A percentile compares a stretch with the other conserved stretches of the same genome.
Conservation (phyloP, 441 rosid genomes). For the Hypseocharis bilobata region DNA sequence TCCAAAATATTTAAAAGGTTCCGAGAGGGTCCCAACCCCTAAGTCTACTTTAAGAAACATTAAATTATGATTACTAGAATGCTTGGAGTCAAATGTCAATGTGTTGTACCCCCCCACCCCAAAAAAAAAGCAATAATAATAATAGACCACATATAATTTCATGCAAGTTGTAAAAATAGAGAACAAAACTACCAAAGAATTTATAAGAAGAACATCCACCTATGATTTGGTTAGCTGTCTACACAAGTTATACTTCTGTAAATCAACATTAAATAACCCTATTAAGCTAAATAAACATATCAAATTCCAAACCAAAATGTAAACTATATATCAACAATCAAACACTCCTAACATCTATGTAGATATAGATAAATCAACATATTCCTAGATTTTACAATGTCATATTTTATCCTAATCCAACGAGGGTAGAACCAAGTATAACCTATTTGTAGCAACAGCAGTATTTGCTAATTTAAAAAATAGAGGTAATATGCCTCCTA, state of each 20-base stretch:
- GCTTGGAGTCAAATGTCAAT: neutral
- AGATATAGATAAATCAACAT: neutral
- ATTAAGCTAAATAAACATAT: neutral
- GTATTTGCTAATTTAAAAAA: neutral
- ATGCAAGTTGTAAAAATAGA: neutral
- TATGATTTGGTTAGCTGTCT: neutral
- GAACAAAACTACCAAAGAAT: neutral
- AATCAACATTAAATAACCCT: neutral
- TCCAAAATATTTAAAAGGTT: no score
- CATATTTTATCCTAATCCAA: neutral
- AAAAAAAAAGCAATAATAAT: no score
- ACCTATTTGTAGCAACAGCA: neutral
- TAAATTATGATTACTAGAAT: neutral
- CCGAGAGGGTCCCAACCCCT: neutral
- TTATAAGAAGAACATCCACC: neutral
- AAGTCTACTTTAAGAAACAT: neutral
- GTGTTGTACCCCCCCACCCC: neutral
- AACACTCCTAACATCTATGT: neutral
- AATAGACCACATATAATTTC: neutral
- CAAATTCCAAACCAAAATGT: neutral
- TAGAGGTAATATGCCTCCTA: neutral
- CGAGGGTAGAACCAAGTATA: neutral
- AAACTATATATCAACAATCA: neutral
- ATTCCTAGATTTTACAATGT: neutral
- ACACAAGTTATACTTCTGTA: neutral